These are phyloP conservation scores for Abelmoschus esculentus DNA, from an alignment of 345 rosid genomes.

Conservation along the genomic window DNA sequence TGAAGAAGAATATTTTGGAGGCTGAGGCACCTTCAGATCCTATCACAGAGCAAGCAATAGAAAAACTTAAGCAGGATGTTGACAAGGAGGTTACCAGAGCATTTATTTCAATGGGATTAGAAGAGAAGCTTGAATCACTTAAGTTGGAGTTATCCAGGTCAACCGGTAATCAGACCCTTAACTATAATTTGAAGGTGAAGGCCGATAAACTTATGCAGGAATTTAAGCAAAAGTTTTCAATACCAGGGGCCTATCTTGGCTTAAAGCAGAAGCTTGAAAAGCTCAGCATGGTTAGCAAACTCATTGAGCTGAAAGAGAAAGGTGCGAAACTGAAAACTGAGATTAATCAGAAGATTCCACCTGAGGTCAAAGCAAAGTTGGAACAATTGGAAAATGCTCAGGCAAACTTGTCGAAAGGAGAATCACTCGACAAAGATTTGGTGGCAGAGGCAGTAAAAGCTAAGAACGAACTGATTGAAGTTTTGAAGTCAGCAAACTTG, in stretches of 20 bases:
- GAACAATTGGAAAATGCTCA: conserved; percentile 21
- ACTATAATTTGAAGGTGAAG: conserved; percentile 22
- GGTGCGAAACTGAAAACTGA: conserved; percentile 28
- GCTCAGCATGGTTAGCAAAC: conserved; percentile 42
- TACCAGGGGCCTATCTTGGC: conserved; percentile 38
- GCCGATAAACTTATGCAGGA: conserved; percentile 29
- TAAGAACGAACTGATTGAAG: conserved; percentile 24
- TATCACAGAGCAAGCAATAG: conserved; percentile 29
- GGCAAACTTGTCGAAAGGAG: conserved; percentile 24
- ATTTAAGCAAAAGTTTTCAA: conserved; percentile 44
- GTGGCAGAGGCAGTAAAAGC: conserved; percentile 19
- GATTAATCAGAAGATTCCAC: conserved; percentile 27
- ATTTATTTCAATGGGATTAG: conserved; percentile 51
- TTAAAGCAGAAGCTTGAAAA: conserved; percentile 49
- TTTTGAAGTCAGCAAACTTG: conserved; percentile 26
- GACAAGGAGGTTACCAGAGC: conserved; percentile 46
- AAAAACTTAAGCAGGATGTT: conserved; percentile 41
- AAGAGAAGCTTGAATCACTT: conserved; percentile 47
- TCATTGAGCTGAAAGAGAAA: conserved; percentile 34
- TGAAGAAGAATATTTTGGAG: conserved; percentile 41
- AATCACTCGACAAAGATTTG: conserved; percentile 21
- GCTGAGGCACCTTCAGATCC: conserved; percentile 42
- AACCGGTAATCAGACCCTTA: conserved; percentile 14
- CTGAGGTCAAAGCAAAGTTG: conserved; percentile 27
- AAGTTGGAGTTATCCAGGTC: conserved; percentile 61